Conservation (phyloP, 495 filamentous ascomycete species). For the Xylaria palmicola region DNA sequence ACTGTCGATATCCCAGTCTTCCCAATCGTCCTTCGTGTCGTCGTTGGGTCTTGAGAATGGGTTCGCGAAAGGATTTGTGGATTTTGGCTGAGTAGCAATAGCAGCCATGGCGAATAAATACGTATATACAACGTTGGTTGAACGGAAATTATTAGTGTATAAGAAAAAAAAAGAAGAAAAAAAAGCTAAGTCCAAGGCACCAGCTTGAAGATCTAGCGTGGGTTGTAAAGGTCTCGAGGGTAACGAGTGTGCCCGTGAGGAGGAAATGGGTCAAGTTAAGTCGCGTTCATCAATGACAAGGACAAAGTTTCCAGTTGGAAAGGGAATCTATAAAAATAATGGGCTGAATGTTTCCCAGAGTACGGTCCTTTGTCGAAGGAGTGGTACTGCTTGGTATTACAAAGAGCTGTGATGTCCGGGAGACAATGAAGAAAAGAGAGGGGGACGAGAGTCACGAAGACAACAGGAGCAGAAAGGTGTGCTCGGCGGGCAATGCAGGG, state of each 20-base stretch:
- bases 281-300: neutral
- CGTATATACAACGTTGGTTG: neutral
- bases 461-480: neutral
- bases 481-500: slow-evolving; percentile 3
- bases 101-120: slow-evolving; percentile 24
- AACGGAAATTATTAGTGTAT: slow-evolving; percentile 3
- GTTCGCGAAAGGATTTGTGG: slow-evolving; percentile 17
- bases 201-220: slow-evolving; percentile 23
- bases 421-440: slow-evolving; percentile 6
- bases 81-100: slow-evolving; percentile 8
- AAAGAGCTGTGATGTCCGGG: neutral
- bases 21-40: slow-evolving; percentile 44
- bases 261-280: neutral
- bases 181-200: slow-evolving; percentile 26
- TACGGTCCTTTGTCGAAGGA: neutral
- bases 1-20: slow-evolving; percentile 48
- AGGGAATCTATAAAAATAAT: neutral
- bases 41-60: slow-evolving; percentile 15
- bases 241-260: neutral
- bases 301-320: neutral
- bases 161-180: too few relatives aligned
- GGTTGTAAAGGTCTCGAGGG: neutral
- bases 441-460: neutral
- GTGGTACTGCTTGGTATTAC: neutral
- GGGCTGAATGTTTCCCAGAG: neutral